These are phyloP conservation scores for Venturiaceae sp. DNA, from an alignment of 2,329 filamentous ascomycete genomes.

Conservation along the genomic window DNA sequence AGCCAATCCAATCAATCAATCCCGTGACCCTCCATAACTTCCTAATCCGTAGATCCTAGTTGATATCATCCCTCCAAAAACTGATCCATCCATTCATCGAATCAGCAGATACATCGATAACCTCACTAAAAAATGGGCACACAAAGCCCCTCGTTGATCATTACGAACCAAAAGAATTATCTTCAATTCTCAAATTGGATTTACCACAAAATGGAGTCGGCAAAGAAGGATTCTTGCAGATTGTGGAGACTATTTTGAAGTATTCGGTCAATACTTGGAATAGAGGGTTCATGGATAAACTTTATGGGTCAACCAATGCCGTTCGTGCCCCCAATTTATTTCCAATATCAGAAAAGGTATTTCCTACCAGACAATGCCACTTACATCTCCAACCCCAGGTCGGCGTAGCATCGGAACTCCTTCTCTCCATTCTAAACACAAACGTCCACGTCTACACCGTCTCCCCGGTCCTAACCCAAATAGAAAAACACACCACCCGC, in stretches of 20 bases:
- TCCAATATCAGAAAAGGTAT: background rate
- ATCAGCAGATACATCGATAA: slow-evolving; percentile 51
- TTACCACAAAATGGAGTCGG: slow-evolving; percentile 24
- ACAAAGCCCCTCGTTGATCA: slow-evolving; percentile 33
- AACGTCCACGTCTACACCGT: slow-evolving; percentile 93
- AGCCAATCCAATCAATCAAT: background rate
- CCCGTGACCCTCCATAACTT: background rate
- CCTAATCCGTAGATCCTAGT: slow-evolving; percentile 33
- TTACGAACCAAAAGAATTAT: slow-evolving; percentile 32
- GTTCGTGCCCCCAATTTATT: slow-evolving; percentile 30
- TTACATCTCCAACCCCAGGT: slow-evolving; percentile 37
- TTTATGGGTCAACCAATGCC: slow-evolving; percentile 85
- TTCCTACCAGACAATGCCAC: background rate
- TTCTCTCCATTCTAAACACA: slow-evolving; percentile 81
- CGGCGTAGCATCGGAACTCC: slow-evolving; percentile 73
- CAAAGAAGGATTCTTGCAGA: slow-evolving; percentile 30
- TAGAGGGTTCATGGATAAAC: slow-evolving; percentile 90
- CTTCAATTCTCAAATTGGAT: slow-evolving; percentile 26
- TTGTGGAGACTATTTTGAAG: slow-evolving; percentile 60
- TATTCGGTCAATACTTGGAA: slow-evolving; percentile 99
- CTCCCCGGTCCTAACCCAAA: slow-evolving; percentile 74
- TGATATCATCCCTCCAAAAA: slow-evolving; percentile 56
- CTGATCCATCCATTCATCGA: slow-evolving; percentile 63
- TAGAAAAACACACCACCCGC: slow-evolving; percentile 75
- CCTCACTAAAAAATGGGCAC: slow-evolving; percentile 41